Evolutionary conservation across 441 rosid genomes (phyloP), one percentile per base, ranked within the genome.

Genomic region (Gossypium davidsonii): DNA sequence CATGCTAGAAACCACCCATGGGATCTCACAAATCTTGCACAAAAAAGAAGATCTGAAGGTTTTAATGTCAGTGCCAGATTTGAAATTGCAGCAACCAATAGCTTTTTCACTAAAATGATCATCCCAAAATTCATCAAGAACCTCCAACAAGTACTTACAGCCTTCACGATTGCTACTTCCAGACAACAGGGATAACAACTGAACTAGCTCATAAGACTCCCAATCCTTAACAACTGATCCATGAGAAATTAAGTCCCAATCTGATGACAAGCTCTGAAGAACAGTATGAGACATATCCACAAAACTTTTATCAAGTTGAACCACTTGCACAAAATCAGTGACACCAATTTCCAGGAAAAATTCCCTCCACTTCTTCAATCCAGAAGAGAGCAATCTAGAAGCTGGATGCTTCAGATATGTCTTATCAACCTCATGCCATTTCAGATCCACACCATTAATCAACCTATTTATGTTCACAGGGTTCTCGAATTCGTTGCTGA

Each of bases 261-360:
- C 83, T 72, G 76, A 71, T 37, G 49, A 74, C 67, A 82, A 73
- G 70, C 75, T 39, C 68, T 74, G 78, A 66, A 73, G 73, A 70
- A 52, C 61, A 52, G 53, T 70, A 71, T 76, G 69, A 77, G 76
- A 79, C 74, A 91, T 64, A 73, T 91, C 90, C 51, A 82, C 78
- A 76, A 81, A 70, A 78, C 78, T 83, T 85, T 86, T 92, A 64
- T 88, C 90, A 73, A 83, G 85, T 84, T 87, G 87, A 79, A 84
- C 80, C 83, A 90, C 95, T 79, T 86, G 90, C 62, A 89, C 91
- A 83, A 95, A 95, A 81, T 95, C 98, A 26, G 87, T 78, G 71
- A 95, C 80, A 25, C 98, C 98, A 67, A 93, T 81, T 84, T 91
- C 97, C 79, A 79, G 84, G 76, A 91, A 86, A 87, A 95, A 95